phyloP scores from a whole-genome alignment of 2,329 filamentous ascomycete genomes.

The Phaeomoniella chlamydospora region DNA sequence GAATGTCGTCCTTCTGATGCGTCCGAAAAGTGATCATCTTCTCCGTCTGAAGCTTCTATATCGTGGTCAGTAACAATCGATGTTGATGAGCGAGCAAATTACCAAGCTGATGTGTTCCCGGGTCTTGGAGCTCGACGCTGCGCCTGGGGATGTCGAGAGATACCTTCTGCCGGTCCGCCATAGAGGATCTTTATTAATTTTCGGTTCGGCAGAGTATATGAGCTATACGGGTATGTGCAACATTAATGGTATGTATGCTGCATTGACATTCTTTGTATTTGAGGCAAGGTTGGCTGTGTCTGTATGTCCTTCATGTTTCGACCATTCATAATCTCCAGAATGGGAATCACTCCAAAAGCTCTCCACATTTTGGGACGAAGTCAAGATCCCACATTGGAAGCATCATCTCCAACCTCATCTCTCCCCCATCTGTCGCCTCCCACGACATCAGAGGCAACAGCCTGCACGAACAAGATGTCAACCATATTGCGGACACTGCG shows the following conservation, averaged over 20 bases:
- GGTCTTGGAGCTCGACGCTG: conserved; percentile 39
- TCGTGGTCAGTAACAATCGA: conserved; percentile 6
- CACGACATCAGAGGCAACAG: no score
- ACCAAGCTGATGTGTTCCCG: conserved; percentile 42
- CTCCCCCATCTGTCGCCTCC: background rate
- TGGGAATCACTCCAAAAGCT: no score
- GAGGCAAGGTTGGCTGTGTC: no score
- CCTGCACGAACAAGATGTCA: conserved; percentile 55
- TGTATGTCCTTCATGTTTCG: no score
- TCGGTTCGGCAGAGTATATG: no score
- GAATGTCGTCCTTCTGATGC: conserved; percentile 40
- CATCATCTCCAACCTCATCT: background rate
- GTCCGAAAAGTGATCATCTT: conserved; percentile 51
- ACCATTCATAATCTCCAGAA: no score
- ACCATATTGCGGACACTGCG: conserved; percentile 72
- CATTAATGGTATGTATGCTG: no score
- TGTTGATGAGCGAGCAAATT: conserved; percentile 11
- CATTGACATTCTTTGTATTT: no score
- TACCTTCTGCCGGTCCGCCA: conserved; percentile 17
- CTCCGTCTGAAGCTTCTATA: conserved; percentile 32
- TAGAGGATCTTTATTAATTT: no score
- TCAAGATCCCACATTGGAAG: background rate
- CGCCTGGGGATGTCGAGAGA: conserved; percentile 36
- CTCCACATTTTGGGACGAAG: background rate
- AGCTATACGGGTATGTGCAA: no score